Evolutionary conservation across 495 filamentous ascomycete species (phyloP).

Genomic region (Lepidopterella palustris): DNA sequence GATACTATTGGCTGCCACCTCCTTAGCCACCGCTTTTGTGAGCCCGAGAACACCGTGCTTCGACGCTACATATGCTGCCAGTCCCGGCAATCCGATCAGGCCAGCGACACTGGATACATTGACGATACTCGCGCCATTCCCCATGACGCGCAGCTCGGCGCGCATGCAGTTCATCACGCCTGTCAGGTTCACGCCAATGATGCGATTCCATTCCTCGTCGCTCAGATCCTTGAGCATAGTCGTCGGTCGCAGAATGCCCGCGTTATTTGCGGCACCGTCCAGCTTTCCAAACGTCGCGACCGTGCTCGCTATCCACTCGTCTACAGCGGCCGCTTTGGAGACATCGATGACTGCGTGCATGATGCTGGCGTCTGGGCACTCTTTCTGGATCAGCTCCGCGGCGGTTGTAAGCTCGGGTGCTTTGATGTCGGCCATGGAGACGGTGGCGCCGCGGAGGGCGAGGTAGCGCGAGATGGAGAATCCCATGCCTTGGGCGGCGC

Average conservation of each 20-base stretch:
- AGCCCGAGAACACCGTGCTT: constrained; percentile 53
- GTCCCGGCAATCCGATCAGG: constrained; percentile 42
- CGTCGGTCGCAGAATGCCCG: constrained; percentile 9
- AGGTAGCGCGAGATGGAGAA: constrained; percentile 9
- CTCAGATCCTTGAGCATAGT: neutral
- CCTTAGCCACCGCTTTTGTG: constrained; percentile 50
- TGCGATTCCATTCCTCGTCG: constrained; percentile 31
- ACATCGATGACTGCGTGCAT: constrained; percentile 41
- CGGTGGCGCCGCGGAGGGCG: constrained; percentile 18
- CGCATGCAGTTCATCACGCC: constrained; percentile 30
- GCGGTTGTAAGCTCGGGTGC: constrained; percentile 5
- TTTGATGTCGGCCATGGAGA: constrained; percentile 23
- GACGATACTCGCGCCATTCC: constrained; percentile 40
- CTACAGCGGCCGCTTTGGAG: constrained; percentile 36
- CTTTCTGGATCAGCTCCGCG: neutral
- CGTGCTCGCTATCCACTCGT: constrained; percentile 44
- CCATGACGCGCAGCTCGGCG: constrained; percentile 18
- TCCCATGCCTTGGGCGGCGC: neutral
- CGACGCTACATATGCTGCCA: constrained; percentile 49
- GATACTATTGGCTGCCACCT: constrained; percentile 47
- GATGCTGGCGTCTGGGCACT: neutral
- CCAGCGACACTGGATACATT: constrained; percentile 51
- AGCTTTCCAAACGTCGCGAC: constrained; percentile 36
- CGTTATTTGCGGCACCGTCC: constrained; percentile 29
- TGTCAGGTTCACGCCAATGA: constrained; percentile 30